Evolutionary conservation across 2,329 filamentous ascomycete species (phyloP), one percentile per base, ranked within the genome.

Genomic region (Trichoderma breve): DNA sequence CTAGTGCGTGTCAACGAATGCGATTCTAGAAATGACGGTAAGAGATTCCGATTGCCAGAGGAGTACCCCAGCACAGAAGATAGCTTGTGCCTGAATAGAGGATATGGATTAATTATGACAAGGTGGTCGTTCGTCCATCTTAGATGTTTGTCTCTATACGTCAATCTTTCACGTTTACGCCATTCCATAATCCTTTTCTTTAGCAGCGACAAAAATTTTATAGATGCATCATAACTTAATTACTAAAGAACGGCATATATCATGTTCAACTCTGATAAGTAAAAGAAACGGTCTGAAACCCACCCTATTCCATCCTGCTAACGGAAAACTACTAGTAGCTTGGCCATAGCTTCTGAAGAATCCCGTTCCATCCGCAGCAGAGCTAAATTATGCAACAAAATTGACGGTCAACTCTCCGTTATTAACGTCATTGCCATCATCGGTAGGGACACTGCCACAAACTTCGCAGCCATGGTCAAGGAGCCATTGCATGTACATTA

Each of bases 351-450:
- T 55, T 26, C 51, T 26, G 21, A 15, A 55, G n/a, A 26, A 55
- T 47, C 3, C 43, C 51, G 8, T 55, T 7, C 11, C 9, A 26
- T 55, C 4, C 18, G 26, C n/a, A 24, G 9, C 0, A 55, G 12
- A 55, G 0, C 4, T 21, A 47, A n/a, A 64, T 65, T 4, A 39
- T 28, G 51, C 14, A 55, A 73, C 70, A 53, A 28, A 72, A 70
- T 74, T 74, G 58, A 74, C 73, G n/a, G 73, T 73, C 24, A 73
- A 32, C 61, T 73, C n/a, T 8, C 73, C 73, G 36, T 74, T 73
- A 43, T 36, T 36, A 14, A 57, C 60, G 43, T 72, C 70, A 57
- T 74, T 74, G n/a, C 73, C 72, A 68, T 61, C 36, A 14, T 74
- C 70, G 9, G 73, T 74, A 18, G 73, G 73, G 12, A 71, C 63